Percentiles rank a stretch among this genome's conserved stretches.
Evolutionary conservation across 2,329 filamentous ascomycete genomes (phyloP).

Genomic region (Dactylonectria estremocensis): DNA sequence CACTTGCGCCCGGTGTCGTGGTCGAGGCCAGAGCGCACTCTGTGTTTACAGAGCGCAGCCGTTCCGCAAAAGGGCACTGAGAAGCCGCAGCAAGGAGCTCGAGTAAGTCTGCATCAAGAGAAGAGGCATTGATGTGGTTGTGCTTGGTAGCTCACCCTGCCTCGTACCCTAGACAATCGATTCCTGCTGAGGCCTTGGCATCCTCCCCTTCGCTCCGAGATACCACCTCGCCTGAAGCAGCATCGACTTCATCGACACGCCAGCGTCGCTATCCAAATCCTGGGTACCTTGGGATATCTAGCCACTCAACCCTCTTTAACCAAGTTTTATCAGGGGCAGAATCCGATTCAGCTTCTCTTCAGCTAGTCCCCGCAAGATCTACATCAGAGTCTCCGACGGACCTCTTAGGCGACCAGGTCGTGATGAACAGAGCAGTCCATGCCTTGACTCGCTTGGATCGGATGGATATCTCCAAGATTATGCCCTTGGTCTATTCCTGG

Average conservation of each 20-base stretch:
- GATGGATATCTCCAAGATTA: constrained; percentile 6
- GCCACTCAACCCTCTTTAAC: constrained; percentile 24
- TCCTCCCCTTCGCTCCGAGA: too few relatives aligned
- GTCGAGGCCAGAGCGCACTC: constrained; percentile 3
- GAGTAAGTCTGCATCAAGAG: too few relatives aligned
- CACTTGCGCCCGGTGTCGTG: constrained; percentile 19
- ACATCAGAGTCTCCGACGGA: neutral
- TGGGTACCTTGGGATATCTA: constrained; percentile 23
- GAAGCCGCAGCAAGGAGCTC: neutral
- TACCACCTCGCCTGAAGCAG: too few relatives aligned
- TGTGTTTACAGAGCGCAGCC: constrained; percentile 25
- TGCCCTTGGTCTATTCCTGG: constrained; percentile 2
- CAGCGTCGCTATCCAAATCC: constrained; percentile 25
- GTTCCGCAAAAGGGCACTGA: constrained; percentile 8
- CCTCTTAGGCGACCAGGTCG: constrained; percentile 1
- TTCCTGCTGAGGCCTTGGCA: too few relatives aligned
- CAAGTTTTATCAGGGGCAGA: constrained; percentile 7
- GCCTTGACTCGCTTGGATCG: constrained; percentile 6
- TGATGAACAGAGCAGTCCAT: constrained; percentile 6
- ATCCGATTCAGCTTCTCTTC: neutral
- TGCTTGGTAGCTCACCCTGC: neutral
- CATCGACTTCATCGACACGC: neutral
- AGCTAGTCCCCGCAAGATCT: too few relatives aligned
- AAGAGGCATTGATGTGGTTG: too few relatives aligned
- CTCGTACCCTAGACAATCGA: too few relatives aligned